Conservation (phyloP, 2,329 filamentous ascomycete genomes). For the Aspergillaceae sp. region DNA sequence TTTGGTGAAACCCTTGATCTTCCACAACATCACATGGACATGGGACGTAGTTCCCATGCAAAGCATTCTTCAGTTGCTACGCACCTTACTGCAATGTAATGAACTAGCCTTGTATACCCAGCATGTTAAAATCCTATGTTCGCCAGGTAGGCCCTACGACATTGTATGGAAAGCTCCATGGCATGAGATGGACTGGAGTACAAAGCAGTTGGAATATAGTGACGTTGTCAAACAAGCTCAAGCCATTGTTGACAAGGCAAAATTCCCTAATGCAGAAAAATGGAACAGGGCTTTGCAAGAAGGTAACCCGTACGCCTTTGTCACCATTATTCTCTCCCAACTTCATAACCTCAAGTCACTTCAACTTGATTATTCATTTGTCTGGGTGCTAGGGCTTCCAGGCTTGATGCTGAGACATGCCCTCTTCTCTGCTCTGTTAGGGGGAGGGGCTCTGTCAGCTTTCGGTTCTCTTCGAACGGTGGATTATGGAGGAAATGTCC, state of each 20-base stretch:
- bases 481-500: not conserved
- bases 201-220: not conserved
- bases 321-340: not conserved
- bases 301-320: not conserved
- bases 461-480: not conserved
- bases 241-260: not conserved
- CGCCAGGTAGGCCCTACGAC: not conserved
- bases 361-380: not conserved
- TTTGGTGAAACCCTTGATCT: not conserved
- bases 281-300: not conserved
- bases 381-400: not conserved
- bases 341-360: not conserved
- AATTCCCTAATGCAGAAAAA: not conserved
- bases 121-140: not conserved
- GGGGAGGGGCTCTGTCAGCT: not conserved
- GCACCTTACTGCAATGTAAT: not conserved
- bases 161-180: not conserved
- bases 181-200: not conserved
- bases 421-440: not conserved
- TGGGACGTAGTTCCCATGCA: not conserved
- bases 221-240: not conserved
- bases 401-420: not conserved
- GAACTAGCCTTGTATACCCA: not conserved
- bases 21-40: not conserved
- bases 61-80: not conserved